Evolutionary conservation across 1,284 basidiomycete species (phyloP).

Genomic region (Marasmius sp.): DNA sequence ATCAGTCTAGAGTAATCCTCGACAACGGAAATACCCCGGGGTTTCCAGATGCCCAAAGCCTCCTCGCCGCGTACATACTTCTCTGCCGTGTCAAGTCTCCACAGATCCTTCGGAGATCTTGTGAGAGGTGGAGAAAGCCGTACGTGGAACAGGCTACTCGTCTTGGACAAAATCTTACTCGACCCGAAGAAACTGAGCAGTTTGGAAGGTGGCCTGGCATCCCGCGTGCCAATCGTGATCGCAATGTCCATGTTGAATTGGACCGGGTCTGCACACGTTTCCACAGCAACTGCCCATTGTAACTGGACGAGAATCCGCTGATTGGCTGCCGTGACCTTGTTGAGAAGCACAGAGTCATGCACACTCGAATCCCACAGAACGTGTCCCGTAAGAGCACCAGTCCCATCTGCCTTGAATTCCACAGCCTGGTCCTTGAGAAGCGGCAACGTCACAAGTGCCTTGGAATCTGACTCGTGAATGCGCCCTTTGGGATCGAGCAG

Average conservation of each 20-base stretch:
- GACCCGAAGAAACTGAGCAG: slow-evolving; percentile 76
- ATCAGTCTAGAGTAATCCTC: slow-evolving; percentile 79
- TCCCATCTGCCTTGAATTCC: slow-evolving; percentile 82
- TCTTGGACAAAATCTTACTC: slow-evolving; percentile 71
- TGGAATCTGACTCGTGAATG: slow-evolving; percentile 72
- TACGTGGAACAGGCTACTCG: slow-evolving; percentile 80
- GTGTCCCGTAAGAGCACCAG: slow-evolving; percentile 65
- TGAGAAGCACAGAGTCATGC: slow-evolving; percentile 86
- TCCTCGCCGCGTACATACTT: slow-evolving; percentile 95
- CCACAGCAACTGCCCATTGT: slow-evolving; percentile 78
- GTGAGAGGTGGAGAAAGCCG: slow-evolving; percentile 83
- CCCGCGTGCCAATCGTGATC: slow-evolving; percentile 83
- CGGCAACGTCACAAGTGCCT: slow-evolving; percentile 67
- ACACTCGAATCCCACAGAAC: slow-evolving; percentile 93
- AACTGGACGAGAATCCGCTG: slow-evolving; percentile 83
- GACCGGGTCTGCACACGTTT: slow-evolving; percentile 80
- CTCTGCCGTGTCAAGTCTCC: slow-evolving; percentile 92
- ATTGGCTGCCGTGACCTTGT: slow-evolving; percentile 77
- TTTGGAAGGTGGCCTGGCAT: slow-evolving; percentile 81
- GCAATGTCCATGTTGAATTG: slow-evolving; percentile 87
- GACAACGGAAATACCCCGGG: slow-evolving; percentile 84
- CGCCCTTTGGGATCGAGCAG: slow-evolving; percentile 85
- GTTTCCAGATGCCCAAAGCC: slow-evolving; percentile 78
- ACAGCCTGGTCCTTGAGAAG: slow-evolving; percentile 71
- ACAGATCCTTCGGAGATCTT: slow-evolving; percentile 85